Base-by-base conservation (phyloP, 2,329 filamentous ascomycete genomes). In the Lachnellula subtilissima region DNA sequence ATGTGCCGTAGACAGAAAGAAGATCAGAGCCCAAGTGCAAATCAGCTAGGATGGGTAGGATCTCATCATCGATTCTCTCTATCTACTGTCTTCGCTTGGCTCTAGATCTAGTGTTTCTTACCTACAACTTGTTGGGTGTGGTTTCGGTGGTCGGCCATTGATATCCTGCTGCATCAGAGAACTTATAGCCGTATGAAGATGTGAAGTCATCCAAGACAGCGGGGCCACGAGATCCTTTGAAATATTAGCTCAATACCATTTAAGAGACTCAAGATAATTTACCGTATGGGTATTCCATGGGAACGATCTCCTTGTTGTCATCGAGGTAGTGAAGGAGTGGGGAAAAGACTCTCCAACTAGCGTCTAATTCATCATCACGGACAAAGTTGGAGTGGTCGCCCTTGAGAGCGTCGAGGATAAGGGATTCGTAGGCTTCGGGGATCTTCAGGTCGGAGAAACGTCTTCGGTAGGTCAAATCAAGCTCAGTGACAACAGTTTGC, bases 211-310 rank as follows among this genome's bases (percentile, higher is more conserved):
- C 94, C 55, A 99, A 83, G 39, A 99, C 93, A 54, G 92, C 89
- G 28, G 95, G 95, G 59, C 95, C 94, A 68, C 95, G 93, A 58
- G 94, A 99, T 65, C 94, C 94, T 99, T 4, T 57, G 47, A 51
- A 8, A 35, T 52, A 23, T 49, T 51, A 56, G 39, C 5, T 50
- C 48, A 35, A 35, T 17, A 47, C 14, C 9, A 36, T 45, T 35
- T n/a, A 39, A 15, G 5, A 36, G 36, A 17, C 9, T 17, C 28
- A 19, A 48, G 22, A 45, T 22, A 14, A 74, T 88, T 78, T 77
- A 97, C 94, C 94, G 72, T 99, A 99, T 64, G 95, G 93, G 77
- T 99, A 99, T 71, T 97, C 93, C 94, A 99, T 99, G 25, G 94
- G 94, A 58, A 96, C 89, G 64, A 99, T 97, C 77, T 99, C 94